Conservation (phyloP, 1,139 yeast genomes). For the Pichia inconspicua region DNA sequence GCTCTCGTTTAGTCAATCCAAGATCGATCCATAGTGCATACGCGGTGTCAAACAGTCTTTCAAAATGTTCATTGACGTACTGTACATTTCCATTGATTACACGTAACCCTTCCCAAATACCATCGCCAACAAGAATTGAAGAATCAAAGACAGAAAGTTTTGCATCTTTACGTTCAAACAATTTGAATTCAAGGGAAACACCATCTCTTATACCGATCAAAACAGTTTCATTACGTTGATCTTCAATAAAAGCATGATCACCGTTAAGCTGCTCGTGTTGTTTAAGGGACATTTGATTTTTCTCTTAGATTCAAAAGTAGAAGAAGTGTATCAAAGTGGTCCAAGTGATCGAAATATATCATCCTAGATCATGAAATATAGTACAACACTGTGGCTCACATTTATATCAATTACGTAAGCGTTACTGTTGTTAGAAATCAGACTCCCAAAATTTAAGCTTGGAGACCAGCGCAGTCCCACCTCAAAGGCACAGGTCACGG, state of each 20-base stretch:
- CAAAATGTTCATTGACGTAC: slow-evolving; percentile 6
- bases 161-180: slow-evolving; percentile 5
- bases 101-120: slow-evolving; percentile 7
- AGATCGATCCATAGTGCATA: slow-evolving; percentile 8
- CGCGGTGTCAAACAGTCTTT: slow-evolving; percentile 7
- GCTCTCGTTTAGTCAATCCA: slow-evolving; percentile 4
- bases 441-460: too few species aligned
- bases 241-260: slow-evolving; percentile 6
- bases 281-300: background rate
- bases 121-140: slow-evolving; percentile 5
- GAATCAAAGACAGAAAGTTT: slow-evolving; percentile 9
- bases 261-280: background rate
- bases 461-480: too few species aligned
- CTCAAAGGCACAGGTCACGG: background rate
- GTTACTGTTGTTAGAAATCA: too few species aligned
- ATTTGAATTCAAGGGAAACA: slow-evolving; percentile 2
- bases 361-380: too few species aligned
- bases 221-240: slow-evolving; percentile 4
- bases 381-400: background rate
- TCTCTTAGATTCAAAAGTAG: too few species aligned
- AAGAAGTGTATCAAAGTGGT: too few species aligned
- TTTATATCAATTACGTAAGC: background rate
- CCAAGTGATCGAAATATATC: too few species aligned
- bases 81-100: slow-evolving; percentile 5
- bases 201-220: slow-evolving; percentile 7